These are phyloP conservation scores for Hemerocallis citrina DNA, from an alignment of 106 monocot genomes.

Conservation along the genomic window DNA sequence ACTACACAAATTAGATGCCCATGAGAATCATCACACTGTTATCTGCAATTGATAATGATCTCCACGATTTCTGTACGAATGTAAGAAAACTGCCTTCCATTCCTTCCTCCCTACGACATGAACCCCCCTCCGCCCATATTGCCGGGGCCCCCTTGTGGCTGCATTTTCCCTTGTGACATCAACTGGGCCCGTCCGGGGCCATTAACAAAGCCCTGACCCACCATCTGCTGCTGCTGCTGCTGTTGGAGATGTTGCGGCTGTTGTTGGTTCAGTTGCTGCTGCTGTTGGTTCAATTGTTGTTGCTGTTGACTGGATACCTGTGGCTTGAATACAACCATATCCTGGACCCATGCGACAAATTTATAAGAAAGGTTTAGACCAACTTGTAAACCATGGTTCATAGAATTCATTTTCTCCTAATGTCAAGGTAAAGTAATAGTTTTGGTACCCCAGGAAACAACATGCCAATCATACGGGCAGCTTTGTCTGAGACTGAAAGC, in stretches of 20 bases:
- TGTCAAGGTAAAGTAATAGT: no score
- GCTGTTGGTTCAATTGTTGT: constrained; percentile 24
- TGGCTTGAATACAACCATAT: constrained; percentile 98
- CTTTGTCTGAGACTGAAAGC: constrained; percentile 87
- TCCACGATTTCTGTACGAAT: no score
- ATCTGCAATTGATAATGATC: no score
- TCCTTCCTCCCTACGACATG: constrained; percentile 13
- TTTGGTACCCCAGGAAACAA: constrained; percentile 97
- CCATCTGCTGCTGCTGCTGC: constrained; percentile 27
- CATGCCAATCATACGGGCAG: constrained; percentile 92
- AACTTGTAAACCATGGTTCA: no score
- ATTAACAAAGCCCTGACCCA: constrained; percentile 42
- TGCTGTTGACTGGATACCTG: constrained; percentile 67
- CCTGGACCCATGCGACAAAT: no score
- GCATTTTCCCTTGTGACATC: constrained; percentile 58
- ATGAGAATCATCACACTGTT: no score
- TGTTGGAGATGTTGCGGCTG: constrained; percentile 4
- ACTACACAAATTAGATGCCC: no score
- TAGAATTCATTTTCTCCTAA: no score
- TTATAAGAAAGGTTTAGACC: no score
- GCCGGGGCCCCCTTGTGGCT: constrained; percentile 32
- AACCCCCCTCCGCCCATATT: constrained; percentile 46
- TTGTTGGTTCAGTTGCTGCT: constrained; percentile 12
- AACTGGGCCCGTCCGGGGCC: constrained; percentile 63
- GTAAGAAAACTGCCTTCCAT: no score